These are phyloP conservation scores for Penicillium sp. DNA, from an alignment of 2,329 filamentous ascomycete genomes.

Conservation along the genomic window DNA sequence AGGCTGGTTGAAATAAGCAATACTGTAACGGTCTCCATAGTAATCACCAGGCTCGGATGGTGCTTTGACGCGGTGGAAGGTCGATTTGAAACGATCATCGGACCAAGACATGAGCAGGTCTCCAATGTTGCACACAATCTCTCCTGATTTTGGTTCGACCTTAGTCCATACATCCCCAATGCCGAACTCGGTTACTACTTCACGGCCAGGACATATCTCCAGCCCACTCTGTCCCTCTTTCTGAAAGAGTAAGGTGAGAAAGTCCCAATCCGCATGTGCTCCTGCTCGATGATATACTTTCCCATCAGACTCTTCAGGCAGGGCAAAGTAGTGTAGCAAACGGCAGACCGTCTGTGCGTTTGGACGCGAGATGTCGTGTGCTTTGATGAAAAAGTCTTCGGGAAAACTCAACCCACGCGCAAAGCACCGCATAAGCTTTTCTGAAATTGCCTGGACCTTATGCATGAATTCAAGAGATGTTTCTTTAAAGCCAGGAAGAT, in stretches of 20 bases:
- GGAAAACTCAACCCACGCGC: conserved; percentile 55
- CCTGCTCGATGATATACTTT: conserved; percentile 56
- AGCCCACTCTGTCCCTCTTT: conserved; percentile 57
- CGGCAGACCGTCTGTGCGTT: conserved; percentile 55
- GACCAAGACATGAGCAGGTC: conserved; percentile 65
- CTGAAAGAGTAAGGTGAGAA: conserved; percentile 62
- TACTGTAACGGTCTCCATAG: conserved; percentile 60
- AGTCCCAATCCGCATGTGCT: conserved; percentile 62
- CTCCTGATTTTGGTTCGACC: conserved; percentile 52
- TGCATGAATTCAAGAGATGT: conserved; percentile 52
- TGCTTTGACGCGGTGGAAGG: conserved; percentile 62
- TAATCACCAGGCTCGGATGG: conserved; percentile 52
- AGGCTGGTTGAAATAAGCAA: conserved; percentile 65
- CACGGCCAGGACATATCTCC: conserved; percentile 62
- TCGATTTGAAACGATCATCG: conserved; percentile 65
- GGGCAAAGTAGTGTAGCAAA: conserved; percentile 55
- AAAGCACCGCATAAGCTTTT: conserved; percentile 57
- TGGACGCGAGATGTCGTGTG: conserved; percentile 48
- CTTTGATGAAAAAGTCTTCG: conserved; percentile 54
- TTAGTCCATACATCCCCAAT: conserved; percentile 61
- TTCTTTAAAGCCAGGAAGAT: conserved; percentile 48
- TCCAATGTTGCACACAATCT: conserved; percentile 63
- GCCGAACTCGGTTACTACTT: conserved; percentile 57
- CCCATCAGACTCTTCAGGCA: conserved; percentile 34
- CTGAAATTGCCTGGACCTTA: conserved; percentile 50